phyloP scores from a whole-genome alignment of 1,284 basidiomycete species.

The Athelia sp. region DNA sequence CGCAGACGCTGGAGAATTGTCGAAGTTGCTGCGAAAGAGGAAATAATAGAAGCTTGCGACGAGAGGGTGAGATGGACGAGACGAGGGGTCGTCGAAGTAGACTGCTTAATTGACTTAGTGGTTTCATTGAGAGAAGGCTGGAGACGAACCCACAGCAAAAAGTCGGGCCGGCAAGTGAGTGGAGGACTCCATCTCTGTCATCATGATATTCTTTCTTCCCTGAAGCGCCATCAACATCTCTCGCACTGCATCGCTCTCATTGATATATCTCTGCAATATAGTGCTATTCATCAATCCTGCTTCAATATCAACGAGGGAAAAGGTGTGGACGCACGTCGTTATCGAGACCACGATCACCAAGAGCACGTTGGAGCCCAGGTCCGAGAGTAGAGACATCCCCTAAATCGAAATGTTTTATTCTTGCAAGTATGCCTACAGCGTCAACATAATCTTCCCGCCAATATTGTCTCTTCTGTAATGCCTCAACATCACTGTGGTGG shows the following conservation, averaged over 20 bases:
- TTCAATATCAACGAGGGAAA: not conserved
- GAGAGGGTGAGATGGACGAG: conserved; percentile 60
- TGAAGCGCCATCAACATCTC: conserved; percentile 72
- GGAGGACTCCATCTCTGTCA: conserved; percentile 32
- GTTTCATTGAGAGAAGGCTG: not conserved
- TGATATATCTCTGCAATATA: conserved; percentile 50
- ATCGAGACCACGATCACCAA: conserved; percentile 23
- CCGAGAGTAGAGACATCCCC: conserved; percentile 65
- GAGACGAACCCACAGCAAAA: no score
- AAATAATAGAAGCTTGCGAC: conserved; percentile 59
- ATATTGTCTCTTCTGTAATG: conserved; percentile 57
- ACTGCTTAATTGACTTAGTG: conserved; percentile 34
- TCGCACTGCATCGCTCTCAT: conserved; percentile 68
- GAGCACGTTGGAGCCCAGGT: conserved; percentile 36
- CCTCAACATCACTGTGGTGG: conserved; percentile 49
- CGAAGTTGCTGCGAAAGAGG: conserved; percentile 48
- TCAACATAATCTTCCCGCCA: conserved; percentile 62
- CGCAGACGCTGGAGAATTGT: conserved; percentile 59
- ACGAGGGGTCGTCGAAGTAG: conserved; percentile 32
- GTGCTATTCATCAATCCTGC: not conserved
- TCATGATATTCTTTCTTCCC: conserved; percentile 58
- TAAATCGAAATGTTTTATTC: conserved; percentile 45
- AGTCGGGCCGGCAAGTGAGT: no score
- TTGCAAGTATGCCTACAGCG: conserved; percentile 31
- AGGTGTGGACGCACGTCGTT: conserved; percentile 23